Base-by-base conservation (phyloP, 345 rosid genomes). In the Aquilaria yunnanensis region DNA sequence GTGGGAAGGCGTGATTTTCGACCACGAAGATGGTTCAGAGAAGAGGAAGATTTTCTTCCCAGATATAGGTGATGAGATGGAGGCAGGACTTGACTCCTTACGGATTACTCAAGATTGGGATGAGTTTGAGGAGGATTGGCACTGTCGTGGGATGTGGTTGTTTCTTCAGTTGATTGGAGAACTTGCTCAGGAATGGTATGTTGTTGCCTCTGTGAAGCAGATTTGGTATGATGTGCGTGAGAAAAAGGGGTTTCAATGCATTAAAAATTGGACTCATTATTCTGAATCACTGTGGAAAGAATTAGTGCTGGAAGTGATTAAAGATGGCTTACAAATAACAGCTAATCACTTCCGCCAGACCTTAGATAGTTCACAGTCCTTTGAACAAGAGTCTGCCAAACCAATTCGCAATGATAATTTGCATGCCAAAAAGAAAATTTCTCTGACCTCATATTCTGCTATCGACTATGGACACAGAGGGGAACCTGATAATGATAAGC, bases 1-100 rank as follows among this genome's bases (percentile, higher is more conserved):
- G 96, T 86, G 96, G 98, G 98, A 92, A 78, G 98, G 98, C 60
- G 96, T 92, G 43, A 11, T 89, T 61, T 85, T 86, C 31, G 92
- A 92, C 70, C 69, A 68, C 54, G 69, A 70, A 12, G 74, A 69
- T 64, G 89, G 80, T 45, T 66, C 66, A 1, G 74, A 74, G 45
- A 57, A 77, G 70, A 79, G 95, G 72, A 77, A 56, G 51, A 67
- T 92, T 34, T 89, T 88, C 77, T 92, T 92, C 71, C 98, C 98
- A 1, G 94, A 89, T 68, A 72, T 80, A 64, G 98, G 98, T 31
- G 92, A 92, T 72, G 89, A 92, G 69, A 56, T 82, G 77, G 34
- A 47, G 49, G 56, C 53, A 50, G 66, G 14, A 23, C 46, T 79
- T 48, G 76, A 63, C n/a, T 47, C 59, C 37, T 55, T 88, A 43